phyloP scores from a whole-genome alignment of 768 basidiomycete species.

The Amylocystis lapponica region DNA sequence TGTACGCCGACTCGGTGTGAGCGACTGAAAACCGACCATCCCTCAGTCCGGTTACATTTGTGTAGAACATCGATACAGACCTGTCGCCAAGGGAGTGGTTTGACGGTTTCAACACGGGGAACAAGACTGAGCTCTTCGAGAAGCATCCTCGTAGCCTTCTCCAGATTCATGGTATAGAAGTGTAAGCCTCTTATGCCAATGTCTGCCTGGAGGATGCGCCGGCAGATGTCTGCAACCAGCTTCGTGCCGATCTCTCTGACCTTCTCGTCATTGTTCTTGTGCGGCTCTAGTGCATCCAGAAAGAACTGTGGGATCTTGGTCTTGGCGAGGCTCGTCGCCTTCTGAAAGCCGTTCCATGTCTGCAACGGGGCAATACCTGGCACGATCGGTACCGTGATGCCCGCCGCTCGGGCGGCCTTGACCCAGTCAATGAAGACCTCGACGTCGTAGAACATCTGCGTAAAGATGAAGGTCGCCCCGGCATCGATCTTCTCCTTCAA shows the following conservation, averaged over 20 bases:
- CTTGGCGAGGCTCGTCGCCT: slow-evolving; percentile 73
- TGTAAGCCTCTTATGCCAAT: slow-evolving; percentile 87
- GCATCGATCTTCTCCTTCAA: slow-evolving; percentile 90
- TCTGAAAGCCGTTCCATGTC: slow-evolving; percentile 92
- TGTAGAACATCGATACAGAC: slow-evolving; percentile 32
- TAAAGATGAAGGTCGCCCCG: slow-evolving; percentile 92
- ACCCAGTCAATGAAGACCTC: slow-evolving; percentile 92
- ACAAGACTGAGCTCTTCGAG: slow-evolving; percentile 88
- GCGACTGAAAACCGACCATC: slow-evolving; percentile 45
- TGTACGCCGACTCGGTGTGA: slow-evolving; percentile 85
- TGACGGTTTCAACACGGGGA: slow-evolving; percentile 83
- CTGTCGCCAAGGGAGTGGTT: slow-evolving; percentile 97
- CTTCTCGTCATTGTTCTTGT: slow-evolving; percentile 90
- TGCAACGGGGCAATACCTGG: slow-evolving; percentile 95
- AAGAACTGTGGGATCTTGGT: slow-evolving; percentile 73
- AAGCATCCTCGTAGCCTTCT: slow-evolving; percentile 93
- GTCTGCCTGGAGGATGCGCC: slow-evolving; percentile 71
- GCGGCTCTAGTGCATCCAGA: slow-evolving; percentile 73
- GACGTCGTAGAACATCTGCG: slow-evolving; percentile 97
- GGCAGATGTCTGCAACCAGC: slow-evolving; percentile 92
- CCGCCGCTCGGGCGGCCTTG: slow-evolving; percentile 70
- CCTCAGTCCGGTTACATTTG: slow-evolving; percentile 9
- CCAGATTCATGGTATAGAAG: slow-evolving; percentile 97
- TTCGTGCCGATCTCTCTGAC: slow-evolving; percentile 91
- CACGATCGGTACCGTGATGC: slow-evolving; percentile 85